Base-by-base conservation (phyloP, 768 basidiomycete species). In the Boletus subparvulus region DNA sequence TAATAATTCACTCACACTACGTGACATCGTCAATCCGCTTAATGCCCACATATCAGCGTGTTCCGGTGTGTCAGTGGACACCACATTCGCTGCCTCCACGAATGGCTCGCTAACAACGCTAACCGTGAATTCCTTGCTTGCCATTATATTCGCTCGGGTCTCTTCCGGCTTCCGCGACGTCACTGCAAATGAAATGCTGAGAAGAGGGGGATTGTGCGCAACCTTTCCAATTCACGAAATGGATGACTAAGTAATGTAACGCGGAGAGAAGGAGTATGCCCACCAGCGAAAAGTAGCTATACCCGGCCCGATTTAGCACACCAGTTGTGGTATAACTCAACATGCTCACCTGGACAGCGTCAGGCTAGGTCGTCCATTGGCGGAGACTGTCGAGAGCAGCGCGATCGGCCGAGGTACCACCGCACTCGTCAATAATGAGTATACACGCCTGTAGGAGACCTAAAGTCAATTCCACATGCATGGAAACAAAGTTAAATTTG, bases 101-200 rank as follows among this genome's bases (percentile, higher is more conserved):
- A 85, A 82, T 0, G 82, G 72, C 68, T 90, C 86, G 53, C 84
- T 87, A 61, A 93, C 83, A 50, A 88, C 83, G 63, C 83, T 87
- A 48, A 86, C 81, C 9, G 83, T 84, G 69, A 92, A 92, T 65
- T 87, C 78, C 58, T 83, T 84, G 16, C 82, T 86, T 0, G 75
- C 73, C 47, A 80, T 69, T 59, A 90, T 86, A 59, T 91, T 91
- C 56, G 79, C 76, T 47, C 82, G 77, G 17, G 85, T 86, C 65
- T 90, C 86, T 66, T 85, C 83, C 39, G 77, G 75, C 36, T 73
- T 70, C 28, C 73, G 73, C 40, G 71, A 73, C 21, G 75, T 75
- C 44, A 79, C 63, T 26, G 75, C 74, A 66, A 87, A 83, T 7
- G 84, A 85, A 47, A 91, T 64, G 70, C 82, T 83, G 60, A 92